Evolutionary conservation across 1,139 yeast genomes (phyloP).

Genomic region (Torulaspora globosa): DNA sequence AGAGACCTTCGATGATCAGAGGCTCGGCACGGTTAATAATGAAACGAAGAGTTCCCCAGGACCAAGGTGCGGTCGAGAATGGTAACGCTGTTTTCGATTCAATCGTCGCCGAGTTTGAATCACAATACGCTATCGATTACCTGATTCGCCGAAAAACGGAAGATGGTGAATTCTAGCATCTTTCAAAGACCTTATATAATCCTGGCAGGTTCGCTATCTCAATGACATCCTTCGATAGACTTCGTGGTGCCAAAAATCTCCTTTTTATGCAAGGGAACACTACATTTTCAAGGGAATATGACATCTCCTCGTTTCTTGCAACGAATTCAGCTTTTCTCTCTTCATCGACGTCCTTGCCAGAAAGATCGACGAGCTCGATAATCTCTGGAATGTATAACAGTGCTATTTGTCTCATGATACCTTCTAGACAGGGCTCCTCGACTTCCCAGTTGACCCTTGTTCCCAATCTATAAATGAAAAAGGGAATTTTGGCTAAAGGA

Average conservation of each 20-base stretch:
- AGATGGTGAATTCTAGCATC: slow-evolving; percentile 51
- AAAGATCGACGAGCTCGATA: slow-evolving; percentile 28
- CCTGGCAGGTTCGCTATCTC: slow-evolving; percentile 94
- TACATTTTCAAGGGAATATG: slow-evolving; percentile 48
- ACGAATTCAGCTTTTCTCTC: slow-evolving; percentile 21
- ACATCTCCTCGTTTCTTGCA: slow-evolving; percentile 27
- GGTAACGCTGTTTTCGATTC: slow-evolving; percentile 20
- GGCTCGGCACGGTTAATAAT: slow-evolving; percentile 17
- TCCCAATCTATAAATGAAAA: slow-evolving; percentile 61
- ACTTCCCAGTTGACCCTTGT: slow-evolving; percentile 56
- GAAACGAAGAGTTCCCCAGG: slow-evolving; percentile 8
- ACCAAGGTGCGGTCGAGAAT: background rate
- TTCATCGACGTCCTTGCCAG: slow-evolving; percentile 25
- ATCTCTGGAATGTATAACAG: slow-evolving; percentile 69
- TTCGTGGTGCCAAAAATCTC: slow-evolving; percentile 61
- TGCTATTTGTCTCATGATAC: slow-evolving; percentile 65
- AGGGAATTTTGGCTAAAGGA: slow-evolving; percentile 57
- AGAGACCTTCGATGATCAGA: slow-evolving; percentile 21
- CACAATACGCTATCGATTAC: slow-evolving; percentile 19
- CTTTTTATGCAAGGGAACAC: slow-evolving; percentile 65
- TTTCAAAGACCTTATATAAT: slow-evolving; percentile 82
- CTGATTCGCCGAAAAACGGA: slow-evolving; percentile 8
- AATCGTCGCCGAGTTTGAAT: slow-evolving; percentile 26
- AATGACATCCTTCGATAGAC: slow-evolving; percentile 52
- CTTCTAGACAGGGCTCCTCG: slow-evolving; percentile 65